Base-by-base conservation (phyloP, 2,329 filamentous ascomycete genomes). In the Periglandula ipomoeae region DNA sequence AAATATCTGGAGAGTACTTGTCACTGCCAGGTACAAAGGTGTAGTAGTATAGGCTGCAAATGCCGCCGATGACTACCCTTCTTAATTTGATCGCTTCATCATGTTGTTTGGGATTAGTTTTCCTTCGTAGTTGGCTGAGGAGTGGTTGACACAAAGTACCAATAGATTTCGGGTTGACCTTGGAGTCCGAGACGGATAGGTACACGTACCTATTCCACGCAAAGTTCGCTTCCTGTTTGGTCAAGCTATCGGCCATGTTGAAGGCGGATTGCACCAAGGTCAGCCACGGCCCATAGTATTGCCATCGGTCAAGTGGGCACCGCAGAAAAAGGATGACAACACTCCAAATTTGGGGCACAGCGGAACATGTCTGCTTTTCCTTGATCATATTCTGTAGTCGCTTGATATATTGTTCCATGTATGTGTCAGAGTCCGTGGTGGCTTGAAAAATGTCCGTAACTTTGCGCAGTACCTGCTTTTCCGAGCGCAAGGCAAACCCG, bases 281-380 rank as follows among this genome's bases (percentile, higher is more conserved):
- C 7, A 96, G 72, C 86, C 89, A 96, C 5, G 78, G 73, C 24
- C 74, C 77, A 53, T 89, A 81, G 59, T 85, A 79, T 27, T 83
- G 74, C 87, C 91, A 97, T 69, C 62, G 82, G 55, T 70, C 81
- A 59, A 71, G 73, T 55, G 63, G 81, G 65, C 68, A 81, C 68
- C 85, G 81, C 43, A 96, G 71, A 48, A 95, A 81, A 2, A 95
- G 74, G 6, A 91, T 80, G 2, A 95, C 72, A 32, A 89, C 79
- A 50, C 86, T 85, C 91, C 91, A 97, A 20, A 97, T 87, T 55
- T 89, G 86, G 5, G 93, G 90, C 1, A 95, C 89, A 35, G 80
- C 73, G 0, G 74, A 65, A 22, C 61, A 51, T 10, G 55, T 52
- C 41, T 67, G 76, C 53, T 74, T 81, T 44, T 77, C 73, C 53